Evolutionary conservation across 2,329 filamentous ascomycete species (phyloP).

Genomic region (Coniochaeta prunicola): DNA sequence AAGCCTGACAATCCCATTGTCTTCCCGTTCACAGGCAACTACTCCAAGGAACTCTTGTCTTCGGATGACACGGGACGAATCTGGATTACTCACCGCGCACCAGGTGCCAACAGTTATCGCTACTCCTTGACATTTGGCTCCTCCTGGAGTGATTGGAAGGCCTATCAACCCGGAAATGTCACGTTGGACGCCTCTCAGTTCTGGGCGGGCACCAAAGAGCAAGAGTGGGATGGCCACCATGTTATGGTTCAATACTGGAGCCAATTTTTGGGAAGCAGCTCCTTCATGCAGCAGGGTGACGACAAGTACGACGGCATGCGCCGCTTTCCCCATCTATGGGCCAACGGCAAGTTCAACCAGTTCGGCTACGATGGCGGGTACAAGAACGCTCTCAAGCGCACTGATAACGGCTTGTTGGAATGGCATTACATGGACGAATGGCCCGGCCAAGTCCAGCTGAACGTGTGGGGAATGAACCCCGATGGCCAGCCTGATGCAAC

Average conservation of each 20-base stretch:
- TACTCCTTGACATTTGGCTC: conserved; percentile 55
- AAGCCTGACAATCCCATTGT: conserved; percentile 50
- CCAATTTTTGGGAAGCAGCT: conserved; percentile 47
- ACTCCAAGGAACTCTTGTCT: conserved; percentile 35
- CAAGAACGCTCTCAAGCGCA: conserved; percentile 39
- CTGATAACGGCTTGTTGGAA: conserved; percentile 42
- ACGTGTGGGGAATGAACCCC: conserved; percentile 58
- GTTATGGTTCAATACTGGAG: conserved; percentile 57
- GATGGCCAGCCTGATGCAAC: conserved; percentile 53
- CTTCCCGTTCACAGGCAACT: conserved; percentile 47
- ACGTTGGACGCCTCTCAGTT: conserved; percentile 33
- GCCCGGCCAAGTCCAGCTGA: conserved; percentile 52
- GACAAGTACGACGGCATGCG: conserved; percentile 32
- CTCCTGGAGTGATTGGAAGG: conserved; percentile 49
- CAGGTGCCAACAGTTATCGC: conserved; percentile 54
- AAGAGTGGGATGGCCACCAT: conserved; percentile 54
- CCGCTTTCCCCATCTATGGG: conserved; percentile 54
- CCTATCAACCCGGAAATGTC: conserved; percentile 44
- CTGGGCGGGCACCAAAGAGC: conserved; percentile 49
- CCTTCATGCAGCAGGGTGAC: conserved; percentile 53
- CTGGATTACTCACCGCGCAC: conserved; percentile 47
- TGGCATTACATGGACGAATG: conserved; percentile 56
- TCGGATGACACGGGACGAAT: conserved; percentile 24
- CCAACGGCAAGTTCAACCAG: conserved; percentile 53
- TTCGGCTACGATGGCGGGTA: conserved; percentile 55